Evolutionary conservation across 306 rosid genomes (phyloP).

Genomic region (Castanea crenata): DNA sequence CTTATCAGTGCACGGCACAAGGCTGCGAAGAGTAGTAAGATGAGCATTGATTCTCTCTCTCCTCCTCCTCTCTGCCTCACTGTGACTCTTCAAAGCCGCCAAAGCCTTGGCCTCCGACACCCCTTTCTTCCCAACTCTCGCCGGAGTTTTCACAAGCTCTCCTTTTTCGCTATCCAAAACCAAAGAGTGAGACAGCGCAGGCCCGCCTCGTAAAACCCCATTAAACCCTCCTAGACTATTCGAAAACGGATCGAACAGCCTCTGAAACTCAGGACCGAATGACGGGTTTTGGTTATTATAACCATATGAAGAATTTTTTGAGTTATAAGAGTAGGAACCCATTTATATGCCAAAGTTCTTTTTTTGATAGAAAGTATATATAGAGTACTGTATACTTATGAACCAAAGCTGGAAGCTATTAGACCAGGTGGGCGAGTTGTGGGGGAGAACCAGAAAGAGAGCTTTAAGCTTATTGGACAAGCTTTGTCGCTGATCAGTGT

Average conservation of each 20-base stretch:
- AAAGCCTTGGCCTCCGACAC: constrained; percentile 56
- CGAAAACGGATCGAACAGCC: constrained; percentile 31
- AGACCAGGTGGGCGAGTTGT: constrained; percentile 75
- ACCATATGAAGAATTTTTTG: constrained; percentile 25
- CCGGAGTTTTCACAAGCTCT: constrained; percentile 58
- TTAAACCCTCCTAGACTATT: constrained; percentile 22
- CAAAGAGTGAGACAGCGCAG: constrained; percentile 38
- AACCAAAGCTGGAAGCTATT: constrained; percentile 32
- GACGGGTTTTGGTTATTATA: constrained; percentile 6
- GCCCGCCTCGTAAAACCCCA: constrained; percentile 30
- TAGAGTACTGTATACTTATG: background rate
- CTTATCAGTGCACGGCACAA: constrained; percentile 62
- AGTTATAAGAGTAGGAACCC: constrained; percentile 38
- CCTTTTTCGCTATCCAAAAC: constrained; percentile 55
- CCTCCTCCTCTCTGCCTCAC: constrained; percentile 88
- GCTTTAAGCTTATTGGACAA: constrained; percentile 39
- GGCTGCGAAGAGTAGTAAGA: constrained; percentile 69
- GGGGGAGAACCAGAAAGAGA: constrained; percentile 72
- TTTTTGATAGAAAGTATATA: background rate
- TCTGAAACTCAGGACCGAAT: constrained; percentile 20
- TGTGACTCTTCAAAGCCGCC: constrained; percentile 77
- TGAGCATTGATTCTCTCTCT: constrained; percentile 88
- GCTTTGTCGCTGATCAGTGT: constrained; percentile 29
- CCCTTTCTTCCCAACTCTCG: constrained; percentile 49
- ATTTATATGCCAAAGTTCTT: constrained; percentile 10